These are phyloP conservation scores for Candida sithepensis DNA, from an alignment of 805 yeast species.

Conservation along the genomic window DNA sequence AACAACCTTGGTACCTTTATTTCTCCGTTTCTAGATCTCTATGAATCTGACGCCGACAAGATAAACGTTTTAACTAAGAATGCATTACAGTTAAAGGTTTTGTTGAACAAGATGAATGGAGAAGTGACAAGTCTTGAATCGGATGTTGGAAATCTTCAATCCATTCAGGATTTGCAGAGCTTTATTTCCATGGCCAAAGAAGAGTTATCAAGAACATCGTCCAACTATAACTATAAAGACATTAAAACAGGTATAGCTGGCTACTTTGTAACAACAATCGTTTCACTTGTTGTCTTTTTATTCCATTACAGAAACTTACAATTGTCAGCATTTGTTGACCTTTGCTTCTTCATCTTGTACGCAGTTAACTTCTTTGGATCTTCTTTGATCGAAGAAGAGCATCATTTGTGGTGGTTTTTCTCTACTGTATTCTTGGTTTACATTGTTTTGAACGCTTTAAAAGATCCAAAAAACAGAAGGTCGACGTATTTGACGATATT, in stretches of 20 bases:
- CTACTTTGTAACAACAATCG: conserved; percentile 29
- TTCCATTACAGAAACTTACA: conserved; percentile 10
- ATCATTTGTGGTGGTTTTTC: conserved; percentile 92
- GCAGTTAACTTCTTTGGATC: conserved; percentile 72
- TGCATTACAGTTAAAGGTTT: conserved; percentile 49
- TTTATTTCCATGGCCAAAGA: conserved; percentile 48
- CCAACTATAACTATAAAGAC: conserved; percentile 62
- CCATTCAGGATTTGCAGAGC: conserved; percentile 9
- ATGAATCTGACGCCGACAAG: conserved; percentile 36
- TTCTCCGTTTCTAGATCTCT: conserved; percentile 50
- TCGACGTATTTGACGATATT: conserved; percentile 12
- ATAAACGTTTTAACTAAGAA: conserved; percentile 46
- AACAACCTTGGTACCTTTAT: conserved; percentile 74
- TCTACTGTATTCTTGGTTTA: conserved; percentile 33
- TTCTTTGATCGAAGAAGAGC: conserved; percentile 92
- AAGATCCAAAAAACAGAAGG: conserved; percentile 3
- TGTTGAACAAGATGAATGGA: conserved; percentile 41
- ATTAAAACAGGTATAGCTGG: conserved; percentile 41
- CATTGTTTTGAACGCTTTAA: conserved; percentile 14
- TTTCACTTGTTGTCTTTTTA: conserved; percentile 26
- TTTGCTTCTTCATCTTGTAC: conserved; percentile 33
- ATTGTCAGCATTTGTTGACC: conserved; percentile 20
- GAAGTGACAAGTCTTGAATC: conserved; percentile 9
- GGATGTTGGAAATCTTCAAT: conserved; percentile 11
- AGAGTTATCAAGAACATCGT: conserved; percentile 54